Evolutionary conservation across 2,329 filamentous ascomycete species (phyloP), one percentile per base, ranked within the genome.

Genomic region (Akanthomyces muscarius): DNA sequence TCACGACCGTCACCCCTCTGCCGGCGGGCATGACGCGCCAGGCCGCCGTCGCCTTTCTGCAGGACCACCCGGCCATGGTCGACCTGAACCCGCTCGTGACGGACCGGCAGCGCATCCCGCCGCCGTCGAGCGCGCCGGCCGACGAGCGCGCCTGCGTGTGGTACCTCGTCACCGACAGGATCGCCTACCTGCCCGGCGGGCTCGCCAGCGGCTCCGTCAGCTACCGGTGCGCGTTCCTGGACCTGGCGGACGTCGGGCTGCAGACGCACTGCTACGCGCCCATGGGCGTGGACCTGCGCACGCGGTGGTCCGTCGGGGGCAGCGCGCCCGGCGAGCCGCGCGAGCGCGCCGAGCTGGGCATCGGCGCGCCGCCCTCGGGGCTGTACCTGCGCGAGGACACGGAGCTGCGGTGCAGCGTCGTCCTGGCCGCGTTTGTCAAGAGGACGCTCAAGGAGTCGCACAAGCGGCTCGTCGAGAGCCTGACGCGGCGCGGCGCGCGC

Each of bases 311-410:
- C 10, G 79, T 97, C 4, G 86, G 85, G 52, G 92, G 92, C 11
- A 86, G 83, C 11, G 76, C 90, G 48, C 87, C 88, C 0, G 89
- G 88, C 21, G 91, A 96, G 74, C 83, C 86, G 1, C 78, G 81
- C 36, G 83, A 88, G 69, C 80, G 85, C 0, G 75, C 83, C 13
- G 90, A 94, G 76, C 75, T 90, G 25, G 89, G 88, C 5, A 75
- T 90, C 6, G 83, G 83, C 16, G 85, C 82, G 0, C 91, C 82
- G 0, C 91, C 91, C 0, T 75, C 81, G 25, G 92, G 91, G 0
- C 78, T 96, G 14, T 96, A 92, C 71, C 78, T 96, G 48, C 83
- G 89, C n/a, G 92, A 96, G 78, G 92, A 96, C 67, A 88, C 95
- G 55, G 88, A 92, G 66, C 67, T 96, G 80, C 84, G 84, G 63